These are phyloP conservation scores for Penicillium bovifimosum DNA, from an alignment of 495 filamentous ascomycete genomes.

Conservation along the genomic window DNA sequence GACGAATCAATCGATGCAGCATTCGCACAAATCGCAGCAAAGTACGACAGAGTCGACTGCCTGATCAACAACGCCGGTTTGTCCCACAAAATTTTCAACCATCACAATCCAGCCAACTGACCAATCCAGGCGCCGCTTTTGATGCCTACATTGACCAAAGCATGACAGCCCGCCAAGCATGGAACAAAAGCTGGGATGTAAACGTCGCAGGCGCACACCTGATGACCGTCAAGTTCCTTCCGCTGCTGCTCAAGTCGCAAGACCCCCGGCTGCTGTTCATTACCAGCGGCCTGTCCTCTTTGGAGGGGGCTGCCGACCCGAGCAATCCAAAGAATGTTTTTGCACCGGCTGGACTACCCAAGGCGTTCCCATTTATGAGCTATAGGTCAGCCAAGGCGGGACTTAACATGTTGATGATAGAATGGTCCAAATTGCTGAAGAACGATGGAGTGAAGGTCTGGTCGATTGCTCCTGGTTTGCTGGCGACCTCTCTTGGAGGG, in stretches of 20 bases:
- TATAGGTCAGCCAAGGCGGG: slow-evolving; percentile 31
- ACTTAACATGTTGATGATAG: slow-evolving; percentile 34
- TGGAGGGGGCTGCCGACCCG: slow-evolving; percentile 16
- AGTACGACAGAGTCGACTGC: slow-evolving; percentile 33
- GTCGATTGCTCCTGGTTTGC: slow-evolving; percentile 27
- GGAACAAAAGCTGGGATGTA: slow-evolving; percentile 40
- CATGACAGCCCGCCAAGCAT: slow-evolving; percentile 25
- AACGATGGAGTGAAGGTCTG: slow-evolving; percentile 37
- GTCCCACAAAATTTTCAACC: neutral
- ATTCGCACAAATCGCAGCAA: slow-evolving; percentile 21
- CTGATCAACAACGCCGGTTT: slow-evolving; percentile 41
- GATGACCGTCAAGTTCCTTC: slow-evolving; percentile 36
- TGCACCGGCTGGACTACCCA: slow-evolving; percentile 41
- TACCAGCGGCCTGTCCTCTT: slow-evolving; percentile 30
- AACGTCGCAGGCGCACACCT: slow-evolving; percentile 50
- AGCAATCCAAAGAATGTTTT: slow-evolving; percentile 18
- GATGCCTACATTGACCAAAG: slow-evolving; percentile 19
- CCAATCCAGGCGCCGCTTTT: slow-evolving; percentile 25
- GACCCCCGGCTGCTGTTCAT: slow-evolving; percentile 45
- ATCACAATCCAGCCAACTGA: neutral
- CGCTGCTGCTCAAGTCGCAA: slow-evolving; percentile 43
- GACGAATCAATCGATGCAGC: slow-evolving; percentile 33
- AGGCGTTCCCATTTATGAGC: slow-evolving; percentile 31
- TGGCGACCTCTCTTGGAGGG: slow-evolving; percentile 29
- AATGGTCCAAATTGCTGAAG: slow-evolving; percentile 29